phyloP scores from a whole-genome alignment of 805 yeast genomes.

The Ogataea neopini region DNA sequence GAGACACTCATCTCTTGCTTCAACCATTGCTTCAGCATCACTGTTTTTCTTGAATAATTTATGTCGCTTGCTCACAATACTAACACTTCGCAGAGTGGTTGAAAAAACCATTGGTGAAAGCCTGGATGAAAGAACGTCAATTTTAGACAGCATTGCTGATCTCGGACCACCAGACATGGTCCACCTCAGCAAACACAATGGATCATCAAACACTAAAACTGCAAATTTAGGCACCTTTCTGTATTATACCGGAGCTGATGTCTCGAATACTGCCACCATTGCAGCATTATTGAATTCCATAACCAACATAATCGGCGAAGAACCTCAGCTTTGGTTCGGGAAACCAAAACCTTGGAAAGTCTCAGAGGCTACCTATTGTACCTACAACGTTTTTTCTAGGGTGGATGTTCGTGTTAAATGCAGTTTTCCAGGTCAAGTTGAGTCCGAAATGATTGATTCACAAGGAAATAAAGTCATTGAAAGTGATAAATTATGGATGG shows the following conservation, averaged over 20 bases:
- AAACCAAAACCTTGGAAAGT: constrained; percentile 70
- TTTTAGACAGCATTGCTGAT: constrained; percentile 59
- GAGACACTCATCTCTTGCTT: too few relatives aligned
- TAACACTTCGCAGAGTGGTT: constrained; percentile 41
- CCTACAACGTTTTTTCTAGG: constrained; percentile 60
- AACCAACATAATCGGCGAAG: constrained; percentile 60
- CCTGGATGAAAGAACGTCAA: constrained; percentile 61
- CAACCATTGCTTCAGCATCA: too few relatives aligned
- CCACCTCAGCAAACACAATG: constrained; percentile 43
- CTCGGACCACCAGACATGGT: constrained; percentile 74
- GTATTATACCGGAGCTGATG: constrained; percentile 74
- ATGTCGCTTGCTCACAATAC: too few relatives aligned
- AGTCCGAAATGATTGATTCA: constrained; percentile 49
- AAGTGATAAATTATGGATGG: constrained; percentile 51
- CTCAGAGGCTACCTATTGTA: constrained; percentile 66
- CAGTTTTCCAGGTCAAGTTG: constrained; percentile 74
- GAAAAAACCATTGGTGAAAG: constrained; percentile 54
- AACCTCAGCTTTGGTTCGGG: constrained; percentile 80
- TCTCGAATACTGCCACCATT: constrained; percentile 72
- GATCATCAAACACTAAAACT: constrained; percentile 33
- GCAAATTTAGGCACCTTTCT: constrained; percentile 68
- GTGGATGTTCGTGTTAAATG: constrained; percentile 73
- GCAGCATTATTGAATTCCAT: constrained; percentile 73
- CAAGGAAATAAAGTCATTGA: constrained; percentile 58
- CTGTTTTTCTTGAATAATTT: too few relatives aligned